Conservation (phyloP, 257 asterid genomes). For the Solanum sparsipilum region DNA sequence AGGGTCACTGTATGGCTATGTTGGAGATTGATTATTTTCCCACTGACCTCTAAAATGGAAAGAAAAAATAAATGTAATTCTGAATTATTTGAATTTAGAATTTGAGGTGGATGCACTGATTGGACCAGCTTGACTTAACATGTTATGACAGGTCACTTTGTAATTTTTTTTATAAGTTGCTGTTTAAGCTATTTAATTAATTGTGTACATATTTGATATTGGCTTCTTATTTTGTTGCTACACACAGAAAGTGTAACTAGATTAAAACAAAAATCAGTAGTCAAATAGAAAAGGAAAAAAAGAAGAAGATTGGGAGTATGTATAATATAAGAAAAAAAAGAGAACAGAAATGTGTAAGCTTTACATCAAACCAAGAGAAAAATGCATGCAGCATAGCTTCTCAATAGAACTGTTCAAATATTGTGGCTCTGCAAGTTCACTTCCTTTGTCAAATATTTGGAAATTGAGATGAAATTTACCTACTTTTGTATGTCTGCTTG, state of each 20-base stretch:
- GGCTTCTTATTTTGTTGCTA: neutral
- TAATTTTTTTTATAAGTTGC: neutral
- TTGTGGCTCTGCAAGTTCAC: neutral
- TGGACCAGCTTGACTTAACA: neutral
- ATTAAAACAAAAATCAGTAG: neutral
- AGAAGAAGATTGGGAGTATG: neutral
- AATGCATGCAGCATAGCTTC: neutral
- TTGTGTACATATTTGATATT: neutral
- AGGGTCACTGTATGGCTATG: neutral
- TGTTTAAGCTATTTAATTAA: neutral
- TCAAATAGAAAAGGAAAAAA: neutral
- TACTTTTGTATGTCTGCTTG: neutral
- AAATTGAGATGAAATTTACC: neutral
- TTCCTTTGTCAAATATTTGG: neutral
- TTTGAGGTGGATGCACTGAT: neutral
- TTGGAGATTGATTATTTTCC: neutral
- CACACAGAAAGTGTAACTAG: neutral
- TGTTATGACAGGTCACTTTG: neutral
- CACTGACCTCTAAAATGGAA: neutral
- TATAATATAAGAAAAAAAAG: neutral
- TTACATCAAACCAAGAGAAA: conserved; percentile 1
- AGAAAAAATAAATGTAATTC: neutral
- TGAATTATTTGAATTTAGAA: neutral
- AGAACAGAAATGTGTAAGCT: neutral
- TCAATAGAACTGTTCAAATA: neutral